Evolutionary conservation across 495 filamentous ascomycete genomes (phyloP).

Genomic region (Penicillium steckii): DNA sequence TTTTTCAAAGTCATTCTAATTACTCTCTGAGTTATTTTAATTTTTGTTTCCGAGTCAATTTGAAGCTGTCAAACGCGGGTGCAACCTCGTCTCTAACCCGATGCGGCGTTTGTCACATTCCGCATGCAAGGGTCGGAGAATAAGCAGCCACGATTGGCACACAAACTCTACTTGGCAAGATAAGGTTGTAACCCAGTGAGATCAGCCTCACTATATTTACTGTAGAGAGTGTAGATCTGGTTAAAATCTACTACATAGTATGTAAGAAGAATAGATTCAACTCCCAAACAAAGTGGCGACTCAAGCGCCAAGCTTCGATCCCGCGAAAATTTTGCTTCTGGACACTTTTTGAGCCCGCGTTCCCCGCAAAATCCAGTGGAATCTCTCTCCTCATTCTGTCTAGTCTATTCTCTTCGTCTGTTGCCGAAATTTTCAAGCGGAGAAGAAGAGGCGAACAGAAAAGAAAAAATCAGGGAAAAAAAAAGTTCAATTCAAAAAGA

Average conservation of each 20-base stretch:
- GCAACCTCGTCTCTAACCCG: constrained; percentile 9
- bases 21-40: too few species aligned
- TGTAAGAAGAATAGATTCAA: too few species aligned
- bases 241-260: too few species aligned
- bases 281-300: neutral
- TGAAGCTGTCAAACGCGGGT: neutral
- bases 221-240: too few species aligned
- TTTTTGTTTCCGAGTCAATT: too few species aligned
- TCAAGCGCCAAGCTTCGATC: constrained; percentile 17
- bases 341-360: constrained; percentile 13
- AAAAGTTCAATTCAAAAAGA: neutral
- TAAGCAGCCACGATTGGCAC: too few species aligned
- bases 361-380: constrained; percentile 18
- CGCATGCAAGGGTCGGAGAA: constrained; percentile 11
- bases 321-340: constrained; percentile 19
- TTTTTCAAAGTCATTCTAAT: too few species aligned
- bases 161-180: neutral
- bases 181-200: neutral
- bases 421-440: too few species aligned
- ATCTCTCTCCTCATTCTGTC: constrained; percentile 9
- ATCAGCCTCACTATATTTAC: too few species aligned
- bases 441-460: too few species aligned
- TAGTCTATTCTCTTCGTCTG: constrained; percentile 3
- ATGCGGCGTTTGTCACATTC: constrained; percentile 16
- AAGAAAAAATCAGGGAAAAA: neutral